Evolutionary conservation across 2,329 filamentous ascomycete genomes (phyloP), one percentile per base, ranked within the genome.

Genomic region (Sporothrix phasma): DNA sequence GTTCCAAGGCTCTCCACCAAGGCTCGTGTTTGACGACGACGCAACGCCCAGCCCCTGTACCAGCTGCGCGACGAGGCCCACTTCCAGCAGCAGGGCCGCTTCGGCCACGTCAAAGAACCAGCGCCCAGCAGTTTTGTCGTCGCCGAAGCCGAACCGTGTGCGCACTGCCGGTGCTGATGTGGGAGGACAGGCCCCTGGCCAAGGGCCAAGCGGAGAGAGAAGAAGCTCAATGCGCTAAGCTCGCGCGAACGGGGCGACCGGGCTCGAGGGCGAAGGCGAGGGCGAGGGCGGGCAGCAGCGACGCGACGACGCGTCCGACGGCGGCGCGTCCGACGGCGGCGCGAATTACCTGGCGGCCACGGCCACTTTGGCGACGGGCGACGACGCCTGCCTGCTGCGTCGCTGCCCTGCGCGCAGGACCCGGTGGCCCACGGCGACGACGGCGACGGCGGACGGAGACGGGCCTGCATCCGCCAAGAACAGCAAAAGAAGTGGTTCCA

Each of bases 21-120:
- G 73, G n/a, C 78, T 97, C 7, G 82, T 97, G 5, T 99, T 93
- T 74, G 93, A 97, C 76, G 92, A 96, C 56, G 91, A 97, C 37
- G 93, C 69, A 87, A 89, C 67, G 81, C 92, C 3, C 92, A 94
- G 74, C 84, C 89, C 67, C 75, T 95, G 15, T 97, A 97, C 77
- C 89, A 96, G 74, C 85, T 99, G 69, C 88, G 93, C 72, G 85
- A 89, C 74, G 91, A 97, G 76, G 86, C 87, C 0, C 85, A 87
- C 68, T 99, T 97, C 81, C 81, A 80, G 67, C 81, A 84, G 45
- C 83, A 86, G 62, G 94, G 93, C 41, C n/a, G n/a, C n/a, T n/a
- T n/a, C n/a, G n/a, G n/a, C n/a, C n/a, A 79, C 87, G 26, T 88
- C 90, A 2, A 88, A 92, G 68, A 83, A 84, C 58, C 91, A 95